Percentiles rank a stretch among this genome's conserved stretches.
phyloP scores from a whole-genome alignment of 495 filamentous ascomycete species.

The Penicillium angulare region DNA sequence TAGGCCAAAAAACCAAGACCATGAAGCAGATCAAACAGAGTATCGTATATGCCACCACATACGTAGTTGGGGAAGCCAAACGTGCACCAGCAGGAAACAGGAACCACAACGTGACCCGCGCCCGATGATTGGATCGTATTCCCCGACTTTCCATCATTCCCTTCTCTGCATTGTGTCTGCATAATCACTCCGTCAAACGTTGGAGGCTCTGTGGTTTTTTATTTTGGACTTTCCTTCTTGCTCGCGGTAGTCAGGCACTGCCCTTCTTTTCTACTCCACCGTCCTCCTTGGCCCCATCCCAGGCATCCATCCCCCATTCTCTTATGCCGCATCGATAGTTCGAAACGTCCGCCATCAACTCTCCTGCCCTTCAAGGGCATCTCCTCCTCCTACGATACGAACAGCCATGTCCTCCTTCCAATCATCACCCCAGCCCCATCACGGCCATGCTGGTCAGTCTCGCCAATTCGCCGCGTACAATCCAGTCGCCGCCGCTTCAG shows the following conservation, averaged over 20 bases:
- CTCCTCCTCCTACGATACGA: neutral
- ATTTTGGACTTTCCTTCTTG: neutral
- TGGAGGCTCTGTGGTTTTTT: constrained; percentile 3
- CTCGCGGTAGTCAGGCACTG: constrained; percentile 23
- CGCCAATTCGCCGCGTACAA: constrained; percentile 38
- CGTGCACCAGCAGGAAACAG: constrained; percentile 1
- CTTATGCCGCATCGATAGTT: constrained; percentile 30
- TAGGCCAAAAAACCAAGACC: too few species aligned
- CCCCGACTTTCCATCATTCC: constrained; percentile 17
- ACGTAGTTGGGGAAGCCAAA: neutral
- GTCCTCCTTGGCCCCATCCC: constrained; percentile 27
- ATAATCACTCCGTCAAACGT: constrained; percentile 3
- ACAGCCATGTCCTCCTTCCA: constrained; percentile 38
- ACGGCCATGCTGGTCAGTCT: constrained; percentile 32
- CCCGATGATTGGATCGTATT: constrained; percentile 27
- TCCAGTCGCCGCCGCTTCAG: constrained; percentile 41
- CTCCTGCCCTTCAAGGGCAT: constrained; percentile 29
- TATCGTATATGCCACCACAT: too few species aligned
- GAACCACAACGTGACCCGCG: constrained; percentile 28
- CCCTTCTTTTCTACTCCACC: constrained; percentile 23
- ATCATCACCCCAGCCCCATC: constrained; percentile 25
- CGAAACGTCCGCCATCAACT: neutral
- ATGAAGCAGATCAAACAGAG: too few species aligned
- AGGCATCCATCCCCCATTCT: constrained; percentile 19
- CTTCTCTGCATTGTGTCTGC: constrained; percentile 7